phyloP scores from a whole-genome alignment of 495 filamentous ascomycete genomes.

The Podospora tetraspora region DNA sequence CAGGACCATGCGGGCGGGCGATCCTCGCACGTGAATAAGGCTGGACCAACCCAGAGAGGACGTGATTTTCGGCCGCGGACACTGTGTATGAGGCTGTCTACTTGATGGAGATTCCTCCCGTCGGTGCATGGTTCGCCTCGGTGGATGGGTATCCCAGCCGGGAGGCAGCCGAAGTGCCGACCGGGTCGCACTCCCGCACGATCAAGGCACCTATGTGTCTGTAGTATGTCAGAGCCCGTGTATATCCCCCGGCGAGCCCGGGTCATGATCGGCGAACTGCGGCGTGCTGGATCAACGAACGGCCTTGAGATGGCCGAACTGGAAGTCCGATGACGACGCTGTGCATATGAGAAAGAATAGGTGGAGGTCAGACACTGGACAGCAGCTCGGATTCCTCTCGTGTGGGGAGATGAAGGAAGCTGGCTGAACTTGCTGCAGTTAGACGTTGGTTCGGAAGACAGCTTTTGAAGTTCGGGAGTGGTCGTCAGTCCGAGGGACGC shows the following conservation, averaged over 20 bases:
- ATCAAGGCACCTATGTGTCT: background rate
- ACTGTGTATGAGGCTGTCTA: background rate
- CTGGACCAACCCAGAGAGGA: slow-evolving; percentile 5
- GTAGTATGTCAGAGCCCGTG: background rate
- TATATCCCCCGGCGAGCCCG: background rate
- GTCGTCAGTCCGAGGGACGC: background rate
- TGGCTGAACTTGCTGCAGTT: background rate
- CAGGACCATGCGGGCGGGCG: slow-evolving; percentile 1
- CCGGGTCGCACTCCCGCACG: background rate
- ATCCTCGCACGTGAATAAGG: slow-evolving; percentile 4
- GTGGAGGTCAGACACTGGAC: background rate
- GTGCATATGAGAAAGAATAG: background rate
- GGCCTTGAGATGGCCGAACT: background rate
- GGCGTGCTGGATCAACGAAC: background rate
- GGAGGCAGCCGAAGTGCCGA: background rate
- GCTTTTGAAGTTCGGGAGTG: background rate
- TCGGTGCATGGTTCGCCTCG: background rate
- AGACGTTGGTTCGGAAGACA: background rate
- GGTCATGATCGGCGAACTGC: background rate
- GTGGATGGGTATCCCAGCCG: background rate
- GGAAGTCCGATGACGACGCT: background rate
- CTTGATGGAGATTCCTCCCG: background rate
- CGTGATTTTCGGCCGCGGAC: slow-evolving; percentile 4
- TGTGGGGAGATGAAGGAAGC: background rate
- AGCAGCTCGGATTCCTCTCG: background rate